A percentile compares a stretch with the other conserved stretches of the same genome.
Evolutionary conservation across 2,329 filamentous ascomycete genomes (phyloP).

Genomic region (Endocalyx cinctus): DNA sequence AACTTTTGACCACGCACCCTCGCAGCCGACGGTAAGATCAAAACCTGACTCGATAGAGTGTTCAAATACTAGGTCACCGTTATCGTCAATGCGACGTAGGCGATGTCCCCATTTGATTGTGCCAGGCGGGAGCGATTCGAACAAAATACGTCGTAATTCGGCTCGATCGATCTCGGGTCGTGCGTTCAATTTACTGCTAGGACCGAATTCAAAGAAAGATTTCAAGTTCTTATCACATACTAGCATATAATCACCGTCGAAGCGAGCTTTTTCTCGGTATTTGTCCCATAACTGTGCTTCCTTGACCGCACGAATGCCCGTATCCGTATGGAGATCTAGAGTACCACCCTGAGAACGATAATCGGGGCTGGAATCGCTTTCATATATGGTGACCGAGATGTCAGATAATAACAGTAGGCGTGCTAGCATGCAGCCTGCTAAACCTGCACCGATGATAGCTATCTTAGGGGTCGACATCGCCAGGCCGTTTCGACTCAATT

Average conservation of each 20-base stretch:
- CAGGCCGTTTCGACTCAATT: conserved; percentile 1
- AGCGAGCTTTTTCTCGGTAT: conserved; percentile 46
- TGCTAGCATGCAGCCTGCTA: conserved; percentile 45
- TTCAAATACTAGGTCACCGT: conserved; percentile 33
- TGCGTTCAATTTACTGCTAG: conserved; percentile 30
- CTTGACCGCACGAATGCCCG: conserved; percentile 46
- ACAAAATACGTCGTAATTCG: conserved; percentile 38
- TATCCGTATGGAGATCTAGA: conserved; percentile 48
- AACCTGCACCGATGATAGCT: conserved; percentile 46
- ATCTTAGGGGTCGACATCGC: conserved; percentile 28
- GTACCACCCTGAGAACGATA: conserved; percentile 47
- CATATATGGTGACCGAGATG: conserved; percentile 45
- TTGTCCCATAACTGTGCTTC: conserved; percentile 45
- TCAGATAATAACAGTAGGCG: conserved; percentile 44
- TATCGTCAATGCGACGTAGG: conserved; percentile 33
- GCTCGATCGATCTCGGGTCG: conserved; percentile 51
- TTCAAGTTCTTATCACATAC: conserved; percentile 39
- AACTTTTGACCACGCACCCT: conserved; percentile 35
- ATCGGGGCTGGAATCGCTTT: conserved; percentile 39
- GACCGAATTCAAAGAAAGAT: conserved; percentile 26
- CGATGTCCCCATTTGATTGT: conserved; percentile 43
- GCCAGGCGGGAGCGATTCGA: conserved; percentile 38
- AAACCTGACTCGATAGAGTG: conserved; percentile 30
- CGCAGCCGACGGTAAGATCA: conserved; percentile 32
- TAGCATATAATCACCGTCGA: conserved; percentile 46